Evolutionary conservation across 1,284 basidiomycete species (phyloP).

Genomic region (Phellinidium pouzarii): DNA sequence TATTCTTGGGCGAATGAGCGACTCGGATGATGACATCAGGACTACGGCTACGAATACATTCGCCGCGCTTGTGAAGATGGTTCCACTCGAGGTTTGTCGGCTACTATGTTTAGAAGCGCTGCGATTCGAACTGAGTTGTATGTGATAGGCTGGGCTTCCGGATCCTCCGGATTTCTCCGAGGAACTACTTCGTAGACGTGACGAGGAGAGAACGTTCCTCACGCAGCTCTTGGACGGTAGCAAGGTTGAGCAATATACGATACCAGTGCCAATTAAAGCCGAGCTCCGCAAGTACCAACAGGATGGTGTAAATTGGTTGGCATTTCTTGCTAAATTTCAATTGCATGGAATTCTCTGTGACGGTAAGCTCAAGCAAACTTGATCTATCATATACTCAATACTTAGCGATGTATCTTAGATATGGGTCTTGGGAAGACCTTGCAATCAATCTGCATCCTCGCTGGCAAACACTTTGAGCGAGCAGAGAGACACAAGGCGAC

Average conservation of each 20-base stretch:
- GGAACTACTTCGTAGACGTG: conserved; percentile 82
- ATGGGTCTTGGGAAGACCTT: conserved; percentile 99
- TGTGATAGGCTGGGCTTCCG: conserved; percentile 80
- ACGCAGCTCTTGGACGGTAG: conserved; percentile 91
- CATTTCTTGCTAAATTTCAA: conserved; percentile 96
- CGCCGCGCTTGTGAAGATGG: conserved; percentile 98
- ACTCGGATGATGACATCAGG: conserved; percentile 86
- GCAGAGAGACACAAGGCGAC: conserved; percentile 63
- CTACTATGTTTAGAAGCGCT: not conserved
- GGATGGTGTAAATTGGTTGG: conserved; percentile 98
- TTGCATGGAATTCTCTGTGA: conserved; percentile 98
- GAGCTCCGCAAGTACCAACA: conserved; percentile 96
- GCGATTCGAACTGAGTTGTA: not conserved
- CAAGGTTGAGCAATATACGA: conserved; percentile 87
- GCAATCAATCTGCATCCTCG: conserved; percentile 96
- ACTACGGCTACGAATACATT: conserved; percentile 95
- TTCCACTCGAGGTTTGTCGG: conserved; percentile 80
- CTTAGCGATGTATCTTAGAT: conserved; percentile 44
- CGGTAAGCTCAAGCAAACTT: conserved; percentile 44
- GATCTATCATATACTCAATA: not conserved
- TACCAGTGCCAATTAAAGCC: conserved; percentile 88
- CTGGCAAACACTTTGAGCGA: conserved; percentile 90
- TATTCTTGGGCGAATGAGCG: conserved; percentile 95
- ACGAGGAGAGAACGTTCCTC: conserved; percentile 88
- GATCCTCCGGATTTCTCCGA: conserved; percentile 91